Percentiles rank a stretch among this genome's conserved stretches.
Conservation (phyloP, 495 filamentous ascomycete species). For the Talaromyces nanjingensis region DNA sequence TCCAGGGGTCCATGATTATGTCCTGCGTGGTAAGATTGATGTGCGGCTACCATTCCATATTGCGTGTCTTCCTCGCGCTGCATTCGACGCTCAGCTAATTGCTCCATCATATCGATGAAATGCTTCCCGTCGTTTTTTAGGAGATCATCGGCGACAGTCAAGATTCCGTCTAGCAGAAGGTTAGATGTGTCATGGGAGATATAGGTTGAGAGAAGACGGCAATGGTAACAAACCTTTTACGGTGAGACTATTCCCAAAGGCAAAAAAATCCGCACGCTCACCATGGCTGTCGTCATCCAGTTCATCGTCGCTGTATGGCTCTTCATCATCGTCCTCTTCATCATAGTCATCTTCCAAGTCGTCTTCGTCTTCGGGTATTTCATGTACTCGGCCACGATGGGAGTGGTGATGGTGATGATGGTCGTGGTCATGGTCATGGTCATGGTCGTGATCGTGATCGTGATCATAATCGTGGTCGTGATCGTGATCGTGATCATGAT, state of each 20-base stretch:
- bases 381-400: slow-evolving; percentile 47
- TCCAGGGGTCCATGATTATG: slow-evolving; percentile 62
- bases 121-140: slow-evolving; percentile 98
- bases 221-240: slow-evolving; percentile 70
- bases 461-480: slow-evolving; percentile 43
- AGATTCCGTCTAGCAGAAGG: slow-evolving; percentile 73
- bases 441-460: slow-evolving; percentile 36
- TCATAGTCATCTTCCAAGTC: slow-evolving; percentile 48
- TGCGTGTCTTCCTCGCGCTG: slow-evolving; percentile 88
- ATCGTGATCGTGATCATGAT: slow-evolving; percentile 37
- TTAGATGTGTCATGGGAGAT: slow-evolving; percentile 12
- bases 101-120: slow-evolving; percentile 99
- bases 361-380: slow-evolving; percentile 63
- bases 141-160: slow-evolving; percentile 97
- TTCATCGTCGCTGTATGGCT: slow-evolving; percentile 50
- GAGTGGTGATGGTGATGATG: slow-evolving; percentile 42
- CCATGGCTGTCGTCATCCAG: slow-evolving; percentile 44
- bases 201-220: slow-evolving; percentile 5
- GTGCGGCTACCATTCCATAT: slow-evolving; percentile 51
- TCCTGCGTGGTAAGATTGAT: slow-evolving; percentile 53
- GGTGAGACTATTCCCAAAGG: slow-evolving; percentile 93
- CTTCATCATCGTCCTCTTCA: slow-evolving; percentile 44
- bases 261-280: slow-evolving; percentile 74
- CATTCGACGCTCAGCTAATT: slow-evolving; percentile 95
- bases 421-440: slow-evolving; percentile 31